Evolutionary conservation across 2,329 filamentous ascomycete species (phyloP), one percentile per base, ranked within the genome.

Genomic region (Neurospora crassa): DNA sequence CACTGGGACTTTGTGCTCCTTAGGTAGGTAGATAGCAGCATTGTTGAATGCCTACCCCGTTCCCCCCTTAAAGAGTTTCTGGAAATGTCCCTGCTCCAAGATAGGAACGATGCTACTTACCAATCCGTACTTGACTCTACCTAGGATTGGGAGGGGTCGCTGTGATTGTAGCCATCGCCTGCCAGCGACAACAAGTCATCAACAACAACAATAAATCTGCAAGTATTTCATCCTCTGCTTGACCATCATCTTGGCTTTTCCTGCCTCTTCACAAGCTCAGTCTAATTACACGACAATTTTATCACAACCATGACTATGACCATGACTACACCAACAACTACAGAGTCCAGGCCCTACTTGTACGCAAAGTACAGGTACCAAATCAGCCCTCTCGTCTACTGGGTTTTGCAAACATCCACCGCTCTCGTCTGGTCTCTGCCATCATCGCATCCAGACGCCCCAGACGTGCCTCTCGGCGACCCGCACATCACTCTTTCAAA

Each of bases 291-390:
- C 24, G 47, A 16, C 47, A 29, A 24, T 24, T 16, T 59, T 29
- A 59, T 20, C 20, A 59, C 20, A 5, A 24, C 10, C 43, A 24
- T 47, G 8, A 45, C 42, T n/a, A 11, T 4, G 10, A 59, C 12
- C 20, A 29, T 47, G n/a, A 81, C 59, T 37, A 8, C 34, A 37
- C 34, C 34, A 3, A 37, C 8, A 37, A 37, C 34, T 37, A 8
- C 34, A 37, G 8, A 37, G 34, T 37, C 34, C 34, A 7, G 34
- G 34, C 34, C 6, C 34, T 37, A 37, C 34, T 69, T 75, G 0
- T 83, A 83, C 40, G 72, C 80, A 24, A 70, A 70, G 6, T 84
- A 83, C 75, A 84, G 83, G 71, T 78, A 75, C 41, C 79, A 84
- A 63, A 81, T 79, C 0, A 80, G 75, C 67, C 75, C 78, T 16